Percentiles rank a stretch among this genome's conserved stretches.
Evolutionary conservation across 2,329 filamentous ascomycete species (phyloP).

Genomic region (Penicillium sp.): DNA sequence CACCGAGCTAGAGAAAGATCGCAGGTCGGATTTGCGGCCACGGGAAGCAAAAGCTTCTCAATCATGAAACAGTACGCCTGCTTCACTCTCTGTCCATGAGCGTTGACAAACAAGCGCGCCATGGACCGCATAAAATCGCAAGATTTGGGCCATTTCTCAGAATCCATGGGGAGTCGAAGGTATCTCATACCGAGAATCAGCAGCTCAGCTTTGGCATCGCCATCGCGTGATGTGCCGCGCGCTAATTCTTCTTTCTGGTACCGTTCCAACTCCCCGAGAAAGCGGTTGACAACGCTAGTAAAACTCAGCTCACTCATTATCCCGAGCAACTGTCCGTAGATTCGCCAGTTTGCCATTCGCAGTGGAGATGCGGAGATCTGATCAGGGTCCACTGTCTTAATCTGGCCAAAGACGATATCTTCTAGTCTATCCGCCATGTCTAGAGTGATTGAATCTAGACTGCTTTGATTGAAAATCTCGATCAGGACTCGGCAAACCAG

Average conservation of each 20-base stretch:
- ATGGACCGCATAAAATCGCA: slow-evolving; percentile 83
- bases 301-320: slow-evolving; percentile 95
- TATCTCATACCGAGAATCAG: slow-evolving; percentile 89
- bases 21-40: slow-evolving; percentile 71
- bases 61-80: slow-evolving; percentile 91
- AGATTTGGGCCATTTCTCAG: slow-evolving; percentile 72
- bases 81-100: slow-evolving; percentile 85
- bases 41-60: slow-evolving; percentile 75
- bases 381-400: slow-evolving; percentile 81
- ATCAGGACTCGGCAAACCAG: slow-evolving; percentile 89
- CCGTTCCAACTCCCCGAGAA: slow-evolving; percentile 70
- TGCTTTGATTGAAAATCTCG: slow-evolving; percentile 89
- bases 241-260: slow-evolving; percentile 66
- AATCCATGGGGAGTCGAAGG: slow-evolving; percentile 67
- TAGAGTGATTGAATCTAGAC: slow-evolving; percentile 68
- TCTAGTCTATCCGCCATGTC: slow-evolving; percentile 95
- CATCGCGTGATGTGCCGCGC: slow-evolving; percentile 49
- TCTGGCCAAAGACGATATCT: slow-evolving; percentile 91
- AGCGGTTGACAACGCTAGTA: slow-evolving; percentile 71
- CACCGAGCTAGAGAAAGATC: slow-evolving; percentile 78
- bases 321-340: slow-evolving; percentile 89
- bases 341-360: slow-evolving; percentile 89
- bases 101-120: slow-evolving; percentile 73
- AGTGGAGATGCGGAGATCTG: slow-evolving; percentile 64
- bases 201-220: slow-evolving; percentile 75